A percentile compares a stretch with the other conserved stretches of the same genome.
phyloP scores from a whole-genome alignment of 108 stramenopile species.

The Fistulifera pelliculosa region DNA sequence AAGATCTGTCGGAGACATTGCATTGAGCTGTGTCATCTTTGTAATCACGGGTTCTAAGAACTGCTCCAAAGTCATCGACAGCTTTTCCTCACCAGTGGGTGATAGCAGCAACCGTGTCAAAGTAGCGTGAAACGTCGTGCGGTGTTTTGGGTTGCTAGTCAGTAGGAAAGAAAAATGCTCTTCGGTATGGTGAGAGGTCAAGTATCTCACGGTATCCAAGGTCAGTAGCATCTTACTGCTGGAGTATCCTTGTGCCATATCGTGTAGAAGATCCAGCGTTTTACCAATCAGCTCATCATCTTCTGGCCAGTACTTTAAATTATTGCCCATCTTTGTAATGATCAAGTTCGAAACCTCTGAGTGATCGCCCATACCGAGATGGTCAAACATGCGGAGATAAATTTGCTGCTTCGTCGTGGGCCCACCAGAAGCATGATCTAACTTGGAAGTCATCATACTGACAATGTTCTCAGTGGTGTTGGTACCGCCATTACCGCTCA shows the following conservation, averaged over 20 bases:
- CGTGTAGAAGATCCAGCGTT: constrained; percentile 88
- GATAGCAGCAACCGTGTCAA: constrained; percentile 85
- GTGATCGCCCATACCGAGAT: constrained; percentile 92
- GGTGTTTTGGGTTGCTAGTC: constrained; percentile 72
- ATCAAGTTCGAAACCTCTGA: constrained; percentile 90
- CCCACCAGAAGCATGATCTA: constrained; percentile 44
- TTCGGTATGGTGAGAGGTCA: constrained; percentile 87
- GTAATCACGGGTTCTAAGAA: constrained; percentile 90
- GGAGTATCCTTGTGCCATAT: constrained; percentile 94
- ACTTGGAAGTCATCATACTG: constrained; percentile 60
- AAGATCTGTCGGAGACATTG: constrained; percentile 49
- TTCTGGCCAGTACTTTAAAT: constrained; percentile 95
- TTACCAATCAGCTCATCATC: constrained; percentile 80
- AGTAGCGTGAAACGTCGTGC: constrained; percentile 93
- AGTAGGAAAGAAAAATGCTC: constrained; percentile 94
- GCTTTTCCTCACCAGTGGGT: constrained; percentile 79
- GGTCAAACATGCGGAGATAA: constrained; percentile 91
- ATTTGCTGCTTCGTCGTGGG: constrained; percentile 90
- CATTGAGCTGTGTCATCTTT: constrained; percentile 58
- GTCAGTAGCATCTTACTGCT: constrained; percentile 89
- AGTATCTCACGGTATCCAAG: constrained; percentile 89
- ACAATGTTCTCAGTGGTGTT: constrained; percentile 21
- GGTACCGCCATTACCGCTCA: constrained; percentile 21
- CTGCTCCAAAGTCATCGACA: constrained; percentile 81
- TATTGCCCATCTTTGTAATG: constrained; percentile 94